These are phyloP conservation scores for Fusarium chuoi DNA, from an alignment of 2,329 filamentous ascomycete genomes.

Conservation along the genomic window DNA sequence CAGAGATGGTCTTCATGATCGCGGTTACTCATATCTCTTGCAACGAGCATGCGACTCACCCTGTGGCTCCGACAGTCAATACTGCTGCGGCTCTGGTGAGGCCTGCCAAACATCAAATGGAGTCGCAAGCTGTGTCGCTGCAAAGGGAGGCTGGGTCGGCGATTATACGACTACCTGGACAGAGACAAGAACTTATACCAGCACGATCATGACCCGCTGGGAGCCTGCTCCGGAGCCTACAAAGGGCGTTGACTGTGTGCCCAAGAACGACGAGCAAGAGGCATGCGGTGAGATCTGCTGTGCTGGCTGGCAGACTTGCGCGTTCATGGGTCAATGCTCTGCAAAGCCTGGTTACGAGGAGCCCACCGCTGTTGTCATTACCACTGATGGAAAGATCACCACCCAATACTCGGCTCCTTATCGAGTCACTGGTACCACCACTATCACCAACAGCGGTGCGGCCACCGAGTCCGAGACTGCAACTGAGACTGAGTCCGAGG, in stretches of 20 bases:
- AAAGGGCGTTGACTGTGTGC: constrained; percentile 60
- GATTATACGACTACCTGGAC: constrained; percentile 69
- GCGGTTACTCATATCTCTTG: constrained; percentile 62
- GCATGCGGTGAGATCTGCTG: constrained; percentile 78
- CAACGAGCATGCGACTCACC: constrained; percentile 60
- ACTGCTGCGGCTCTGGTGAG: constrained; percentile 63
- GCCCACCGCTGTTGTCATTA: constrained; percentile 56
- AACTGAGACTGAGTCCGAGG: constrained; percentile 62
- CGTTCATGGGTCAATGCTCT: constrained; percentile 66
- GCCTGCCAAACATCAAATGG: constrained; percentile 62
- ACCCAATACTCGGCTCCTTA: constrained; percentile 64
- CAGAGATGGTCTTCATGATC: constrained; percentile 59
- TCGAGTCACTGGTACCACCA: constrained; percentile 66
- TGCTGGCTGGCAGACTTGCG: constrained; percentile 75
- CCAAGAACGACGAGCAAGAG: constrained; percentile 63
- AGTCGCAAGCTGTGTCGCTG: constrained; percentile 61
- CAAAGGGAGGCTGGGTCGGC: constrained; percentile 47
- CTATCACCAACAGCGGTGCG: constrained; percentile 62
- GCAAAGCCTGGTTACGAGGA: constrained; percentile 61
- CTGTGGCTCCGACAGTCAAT: constrained; percentile 66
- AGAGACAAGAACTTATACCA: constrained; percentile 68
- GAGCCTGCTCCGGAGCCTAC: constrained; percentile 57
- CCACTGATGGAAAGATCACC: constrained; percentile 59
- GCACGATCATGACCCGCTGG: constrained; percentile 64
- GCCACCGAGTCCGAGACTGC: constrained; percentile 60